Percentiles rank a stretch among this genome's conserved stretches.
phyloP scores from a whole-genome alignment of 306 rosid species.

The Canavalia gladiata region DNA sequence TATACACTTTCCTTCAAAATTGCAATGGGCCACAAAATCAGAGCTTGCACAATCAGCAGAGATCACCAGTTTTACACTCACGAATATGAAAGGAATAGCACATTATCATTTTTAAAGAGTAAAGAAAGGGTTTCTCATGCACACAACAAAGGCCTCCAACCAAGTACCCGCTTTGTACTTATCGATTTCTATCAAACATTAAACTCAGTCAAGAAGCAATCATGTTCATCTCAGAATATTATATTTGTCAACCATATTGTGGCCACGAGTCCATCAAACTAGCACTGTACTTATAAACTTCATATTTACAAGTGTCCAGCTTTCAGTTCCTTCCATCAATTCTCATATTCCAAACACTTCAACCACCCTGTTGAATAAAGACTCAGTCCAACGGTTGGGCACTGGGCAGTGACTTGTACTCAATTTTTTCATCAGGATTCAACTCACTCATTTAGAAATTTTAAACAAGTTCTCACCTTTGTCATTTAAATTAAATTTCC shows the following conservation, averaged over 20 bases:
- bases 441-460: constrained; percentile 9
- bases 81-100: neutral
- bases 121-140: constrained; percentile 6
- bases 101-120: neutral
- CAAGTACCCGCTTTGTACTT: constrained; percentile 24
- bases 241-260: neutral
- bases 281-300: constrained; percentile 15
- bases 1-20: constrained; percentile 5
- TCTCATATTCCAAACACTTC: constrained; percentile 21
- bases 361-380: constrained; percentile 23
- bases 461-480: constrained; percentile 4
- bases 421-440: constrained; percentile 23
- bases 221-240: constrained; percentile 22
- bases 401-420: neutral
- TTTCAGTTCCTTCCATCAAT: constrained; percentile 21
- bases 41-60: constrained; percentile 2
- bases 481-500: neutral
- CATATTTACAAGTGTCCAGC: constrained; percentile 15
- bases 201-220: neutral
- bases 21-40: neutral
- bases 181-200: constrained; percentile 8
- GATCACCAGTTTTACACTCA: neutral
- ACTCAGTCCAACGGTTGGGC: neutral
- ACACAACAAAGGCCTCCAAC: constrained; percentile 35
- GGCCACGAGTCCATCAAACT: neutral